These are phyloP conservation scores for Diversispora eburnea DNA, from an alignment of 192 early-diverging fungal species.

Conservation along the genomic window DNA sequence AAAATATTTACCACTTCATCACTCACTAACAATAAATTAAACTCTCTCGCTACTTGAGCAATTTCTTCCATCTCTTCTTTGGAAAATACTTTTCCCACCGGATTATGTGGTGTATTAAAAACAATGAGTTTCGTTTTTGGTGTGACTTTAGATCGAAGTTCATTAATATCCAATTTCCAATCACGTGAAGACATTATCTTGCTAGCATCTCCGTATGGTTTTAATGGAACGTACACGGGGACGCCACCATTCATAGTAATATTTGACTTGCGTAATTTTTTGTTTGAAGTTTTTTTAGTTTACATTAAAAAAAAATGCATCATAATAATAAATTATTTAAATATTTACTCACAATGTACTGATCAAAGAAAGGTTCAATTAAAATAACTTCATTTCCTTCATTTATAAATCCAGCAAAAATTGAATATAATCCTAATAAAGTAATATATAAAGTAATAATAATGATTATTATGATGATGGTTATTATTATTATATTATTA, in stretches of 20 bases:
- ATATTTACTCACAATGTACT: constrained; percentile 66
- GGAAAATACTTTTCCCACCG: constrained; percentile 81
- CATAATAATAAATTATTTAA: too few species aligned
- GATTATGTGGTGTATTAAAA: constrained; percentile 96
- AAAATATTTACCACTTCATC: constrained; percentile 77
- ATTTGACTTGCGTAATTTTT: constrained; percentile 53
- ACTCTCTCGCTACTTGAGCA: constrained; percentile 67
- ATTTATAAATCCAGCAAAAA: constrained; percentile 79
- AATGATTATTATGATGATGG: too few species aligned
- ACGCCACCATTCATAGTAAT: constrained; percentile 84
- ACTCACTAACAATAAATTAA: constrained; percentile 83
- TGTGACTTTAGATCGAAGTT: constrained; percentile 73
- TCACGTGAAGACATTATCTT: constrained; percentile 66
- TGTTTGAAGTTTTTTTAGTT: neutral
- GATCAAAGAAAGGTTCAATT: constrained; percentile 96
- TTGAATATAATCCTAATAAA: constrained; percentile 61
- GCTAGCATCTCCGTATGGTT: constrained; percentile 42
- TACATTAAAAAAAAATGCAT: neutral
- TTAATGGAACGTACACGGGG: constrained; percentile 82
- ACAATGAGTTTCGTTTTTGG: constrained; percentile 81
- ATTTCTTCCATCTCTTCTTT: constrained; percentile 71
- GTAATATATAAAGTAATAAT: constrained; percentile 7
- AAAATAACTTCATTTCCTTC: constrained; percentile 83
- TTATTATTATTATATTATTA: too few species aligned
- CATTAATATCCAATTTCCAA: constrained; percentile 84